Percentiles rank a stretch among this genome's conserved stretches.
Conservation (phyloP, 495 filamentous ascomycete genomes). For the Penicillium lagena region DNA sequence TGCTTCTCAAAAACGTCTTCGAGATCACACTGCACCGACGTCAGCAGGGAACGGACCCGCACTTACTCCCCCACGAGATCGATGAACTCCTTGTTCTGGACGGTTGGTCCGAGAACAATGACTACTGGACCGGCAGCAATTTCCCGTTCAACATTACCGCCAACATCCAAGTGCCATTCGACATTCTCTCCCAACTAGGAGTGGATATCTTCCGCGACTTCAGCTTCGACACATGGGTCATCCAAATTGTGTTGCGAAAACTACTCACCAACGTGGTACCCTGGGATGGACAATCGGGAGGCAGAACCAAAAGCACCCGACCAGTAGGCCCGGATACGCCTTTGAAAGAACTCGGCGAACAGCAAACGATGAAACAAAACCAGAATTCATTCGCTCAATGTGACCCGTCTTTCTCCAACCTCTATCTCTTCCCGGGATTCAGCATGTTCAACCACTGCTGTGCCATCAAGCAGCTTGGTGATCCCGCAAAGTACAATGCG, state of each 20-base stretch:
- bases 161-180: constrained; percentile 30
- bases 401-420: constrained; percentile 16
- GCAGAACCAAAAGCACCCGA: neutral
- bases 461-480: no score
- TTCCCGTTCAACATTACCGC: constrained; percentile 27
- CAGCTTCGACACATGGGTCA: constrained; percentile 33
- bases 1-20: constrained; percentile 27
- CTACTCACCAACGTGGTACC: constrained; percentile 22
- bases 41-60: constrained; percentile 1
- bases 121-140: constrained; percentile 5
- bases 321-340: constrained; percentile 4
- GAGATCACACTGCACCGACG: constrained; percentile 29
- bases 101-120: neutral
- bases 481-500: constrained; percentile 10
- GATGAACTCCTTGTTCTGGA: constrained; percentile 24
- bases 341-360: no score
- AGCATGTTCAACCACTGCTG: constrained; percentile 30
- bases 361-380: constrained; percentile 1
- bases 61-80: constrained; percentile 25
- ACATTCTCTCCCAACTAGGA: constrained; percentile 27
- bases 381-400: neutral
- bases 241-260: constrained; percentile 26
- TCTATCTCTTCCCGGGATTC: constrained; percentile 27
- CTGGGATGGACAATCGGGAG: constrained; percentile 18
- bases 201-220: constrained; percentile 33